These are phyloP conservation scores for Cadophora sp. DNA, from an alignment of 2,329 filamentous ascomycete species.

Conservation along the genomic window DNA sequence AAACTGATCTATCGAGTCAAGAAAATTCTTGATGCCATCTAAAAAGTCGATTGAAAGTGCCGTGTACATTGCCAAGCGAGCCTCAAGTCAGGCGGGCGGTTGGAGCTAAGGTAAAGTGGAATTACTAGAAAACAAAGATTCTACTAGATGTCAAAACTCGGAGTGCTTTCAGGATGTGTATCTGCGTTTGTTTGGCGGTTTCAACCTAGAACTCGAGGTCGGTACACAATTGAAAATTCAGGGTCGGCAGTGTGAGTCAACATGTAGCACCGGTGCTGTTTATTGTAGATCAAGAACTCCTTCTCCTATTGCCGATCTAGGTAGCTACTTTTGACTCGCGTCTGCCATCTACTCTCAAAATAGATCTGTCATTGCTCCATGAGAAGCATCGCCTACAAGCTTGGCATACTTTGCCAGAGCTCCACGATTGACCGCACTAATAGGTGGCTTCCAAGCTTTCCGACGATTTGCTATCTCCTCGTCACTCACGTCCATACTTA, in stretches of 20 bases:
- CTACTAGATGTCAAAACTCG: too few species aligned
- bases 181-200: too few species aligned
- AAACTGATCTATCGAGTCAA: too few species aligned
- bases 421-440: slow-evolving; percentile 77
- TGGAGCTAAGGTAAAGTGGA: too few species aligned
- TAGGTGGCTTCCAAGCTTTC: slow-evolving; percentile 73
- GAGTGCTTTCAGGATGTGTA: too few species aligned
- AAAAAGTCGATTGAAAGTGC: too few species aligned
- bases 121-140: too few species aligned
- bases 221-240: not conserved
- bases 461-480: slow-evolving; percentile 72
- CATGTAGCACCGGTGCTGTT: not conserved
- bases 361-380: slow-evolving; percentile 87
- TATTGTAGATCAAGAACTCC: not conserved
- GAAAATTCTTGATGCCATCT: too few species aligned
- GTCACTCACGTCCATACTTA: slow-evolving; percentile 70
- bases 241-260: too few species aligned
- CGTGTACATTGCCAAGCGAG: too few species aligned
- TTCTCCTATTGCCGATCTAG: not conserved
- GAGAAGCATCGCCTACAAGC: slow-evolving; percentile 88
- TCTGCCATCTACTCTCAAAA: slow-evolving; percentile 50
- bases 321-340: not conserved
- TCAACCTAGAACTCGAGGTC: too few species aligned
- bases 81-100: too few species aligned
- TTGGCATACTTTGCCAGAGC: slow-evolving; percentile 88